Percentiles rank a stretch among this genome's conserved stretches.
phyloP scores from a whole-genome alignment of 1,284 basidiomycete genomes.

The Ganoderma sp. region DNA sequence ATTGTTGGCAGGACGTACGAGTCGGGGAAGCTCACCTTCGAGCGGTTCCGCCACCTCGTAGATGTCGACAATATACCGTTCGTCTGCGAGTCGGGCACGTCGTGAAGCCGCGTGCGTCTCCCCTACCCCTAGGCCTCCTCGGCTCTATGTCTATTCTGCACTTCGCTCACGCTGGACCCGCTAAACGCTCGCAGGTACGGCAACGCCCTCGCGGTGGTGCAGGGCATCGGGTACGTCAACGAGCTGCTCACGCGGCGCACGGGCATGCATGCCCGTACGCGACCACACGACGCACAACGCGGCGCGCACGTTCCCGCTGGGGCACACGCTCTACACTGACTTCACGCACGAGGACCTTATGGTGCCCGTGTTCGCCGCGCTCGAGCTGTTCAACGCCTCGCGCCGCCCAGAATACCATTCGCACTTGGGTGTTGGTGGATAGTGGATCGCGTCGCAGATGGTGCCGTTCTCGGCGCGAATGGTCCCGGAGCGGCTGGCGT shows the following conservation, averaged over 20 bases:
- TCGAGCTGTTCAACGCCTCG: conserved; percentile 65
- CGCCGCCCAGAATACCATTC: neutral
- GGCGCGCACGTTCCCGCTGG: conserved; percentile 82
- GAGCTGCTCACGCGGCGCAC: conserved; percentile 82
- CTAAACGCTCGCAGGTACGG: conserved; percentile 56
- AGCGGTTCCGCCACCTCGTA: conserved; percentile 48
- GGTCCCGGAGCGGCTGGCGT: conserved; percentile 65
- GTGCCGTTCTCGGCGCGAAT: conserved; percentile 71
- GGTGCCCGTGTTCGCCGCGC: conserved; percentile 73
- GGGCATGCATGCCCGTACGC: conserved; percentile 53
- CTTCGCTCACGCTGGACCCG: no score
- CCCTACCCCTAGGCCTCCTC: no score
- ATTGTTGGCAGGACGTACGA: conserved; percentile 50
- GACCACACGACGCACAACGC: conserved; percentile 79
- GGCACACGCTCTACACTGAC: conserved; percentile 70
- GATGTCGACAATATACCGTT: no score
- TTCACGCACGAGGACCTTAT: conserved; percentile 86
- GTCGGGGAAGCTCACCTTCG: conserved; percentile 53
- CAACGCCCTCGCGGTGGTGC: conserved; percentile 66
- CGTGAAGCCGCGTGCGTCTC: no score
- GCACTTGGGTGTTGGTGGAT: conserved; percentile 4
- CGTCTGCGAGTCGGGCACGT: no score
- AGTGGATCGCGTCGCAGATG: conserved; percentile 62
- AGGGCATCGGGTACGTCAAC: conserved; percentile 84
- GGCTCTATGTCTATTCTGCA: no score